A percentile compares a stretch with the other conserved stretches of the same genome.
phyloP scores from a whole-genome alignment of 208 protist genomes.

The Porcisia deanei region DNA sequence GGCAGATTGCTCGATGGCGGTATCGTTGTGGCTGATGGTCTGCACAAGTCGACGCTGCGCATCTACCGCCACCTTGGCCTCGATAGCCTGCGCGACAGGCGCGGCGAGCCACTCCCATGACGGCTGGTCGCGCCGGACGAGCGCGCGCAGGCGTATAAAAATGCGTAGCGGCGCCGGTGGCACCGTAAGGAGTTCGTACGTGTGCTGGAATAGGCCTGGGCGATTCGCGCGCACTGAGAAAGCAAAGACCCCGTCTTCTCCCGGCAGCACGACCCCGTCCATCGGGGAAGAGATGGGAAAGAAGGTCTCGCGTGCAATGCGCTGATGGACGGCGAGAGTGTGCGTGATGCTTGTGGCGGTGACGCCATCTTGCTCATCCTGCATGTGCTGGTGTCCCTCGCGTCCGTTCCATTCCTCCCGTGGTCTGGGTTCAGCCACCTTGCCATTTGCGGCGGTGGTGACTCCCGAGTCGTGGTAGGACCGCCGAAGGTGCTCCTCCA shows the following conservation, averaged over 20 bases:
- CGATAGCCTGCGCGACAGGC: conserved; percentile 36
- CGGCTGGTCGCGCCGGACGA: conserved; percentile 39
- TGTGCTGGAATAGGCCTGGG: conserved; percentile 51
- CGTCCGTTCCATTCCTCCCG: not conserved
- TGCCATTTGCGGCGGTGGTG: not conserved
- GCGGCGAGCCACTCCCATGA: conserved; percentile 27
- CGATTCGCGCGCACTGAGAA: conserved; percentile 69
- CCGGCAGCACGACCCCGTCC: conserved; percentile 79
- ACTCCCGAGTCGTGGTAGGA: not conserved
- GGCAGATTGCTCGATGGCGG: conserved; percentile 44
- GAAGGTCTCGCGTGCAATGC: conserved; percentile 32
- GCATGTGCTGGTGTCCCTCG: not conserved
- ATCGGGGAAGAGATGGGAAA: conserved; percentile 69
- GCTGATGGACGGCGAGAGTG: conserved; percentile 35
- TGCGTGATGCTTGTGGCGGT: conserved; percentile 32
- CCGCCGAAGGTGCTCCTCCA: conserved; percentile 31
- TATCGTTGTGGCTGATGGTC: conserved; percentile 28
- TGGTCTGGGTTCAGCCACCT: not conserved
- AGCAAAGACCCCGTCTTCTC: conserved; percentile 46
- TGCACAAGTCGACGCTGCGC: conserved; percentile 49
- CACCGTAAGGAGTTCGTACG: conserved; percentile 84
- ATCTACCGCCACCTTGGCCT: conserved; percentile 43
- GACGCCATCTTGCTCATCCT: not conserved
- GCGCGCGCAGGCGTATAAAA: conserved; percentile 59
- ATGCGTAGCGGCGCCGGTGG: conserved; percentile 59